Evolutionary conservation across 2,329 filamentous ascomycete genomes (phyloP).

Genomic region (Sphaceloma murrayae): DNA sequence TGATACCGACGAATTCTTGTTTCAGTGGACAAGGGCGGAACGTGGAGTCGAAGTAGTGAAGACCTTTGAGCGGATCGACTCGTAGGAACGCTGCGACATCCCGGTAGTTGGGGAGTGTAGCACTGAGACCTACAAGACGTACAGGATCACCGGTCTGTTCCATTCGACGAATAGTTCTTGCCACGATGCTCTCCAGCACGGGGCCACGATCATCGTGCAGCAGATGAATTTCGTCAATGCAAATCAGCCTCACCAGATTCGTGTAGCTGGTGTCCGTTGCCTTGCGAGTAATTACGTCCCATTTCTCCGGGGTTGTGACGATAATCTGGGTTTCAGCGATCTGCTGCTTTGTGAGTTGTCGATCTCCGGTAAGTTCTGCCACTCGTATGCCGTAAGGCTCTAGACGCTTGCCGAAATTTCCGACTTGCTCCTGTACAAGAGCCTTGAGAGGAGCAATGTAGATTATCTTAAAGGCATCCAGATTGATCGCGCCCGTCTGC

Average conservation of each 20-base stretch:
- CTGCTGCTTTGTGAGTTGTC: constrained; percentile 96
- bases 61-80: constrained; percentile 71
- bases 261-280: constrained; percentile 95
- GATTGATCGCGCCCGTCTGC: constrained; percentile 81
- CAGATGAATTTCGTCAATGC: constrained; percentile 97
- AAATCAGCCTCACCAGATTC: constrained; percentile 87
- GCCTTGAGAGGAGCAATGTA: constrained; percentile 96
- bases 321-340: constrained; percentile 97
- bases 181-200: constrained; percentile 93
- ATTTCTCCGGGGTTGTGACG: constrained; percentile 97
- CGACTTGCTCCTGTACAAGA: constrained; percentile 93
- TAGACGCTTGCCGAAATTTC: constrained; percentile 87
- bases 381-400: constrained; percentile 87
- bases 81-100: constrained; percentile 94
- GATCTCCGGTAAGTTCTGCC: constrained; percentile 92
- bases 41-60: constrained; percentile 94
- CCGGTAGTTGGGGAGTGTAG: constrained; percentile 89
- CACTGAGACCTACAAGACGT: constrained; percentile 82
- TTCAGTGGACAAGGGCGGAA: constrained; percentile 88
- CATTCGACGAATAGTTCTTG: constrained; percentile 80
- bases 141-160: constrained; percentile 93
- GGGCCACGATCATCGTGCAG: constrained; percentile 95
- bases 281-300: constrained; percentile 97
- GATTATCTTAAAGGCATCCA: constrained; percentile 96
- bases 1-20: constrained; percentile 95